A percentile compares a stretch with the other conserved stretches of the same genome.
Conservation (phyloP, 1,139 yeast genomes). For the Hemisphaericaspora subhashii region DNA sequence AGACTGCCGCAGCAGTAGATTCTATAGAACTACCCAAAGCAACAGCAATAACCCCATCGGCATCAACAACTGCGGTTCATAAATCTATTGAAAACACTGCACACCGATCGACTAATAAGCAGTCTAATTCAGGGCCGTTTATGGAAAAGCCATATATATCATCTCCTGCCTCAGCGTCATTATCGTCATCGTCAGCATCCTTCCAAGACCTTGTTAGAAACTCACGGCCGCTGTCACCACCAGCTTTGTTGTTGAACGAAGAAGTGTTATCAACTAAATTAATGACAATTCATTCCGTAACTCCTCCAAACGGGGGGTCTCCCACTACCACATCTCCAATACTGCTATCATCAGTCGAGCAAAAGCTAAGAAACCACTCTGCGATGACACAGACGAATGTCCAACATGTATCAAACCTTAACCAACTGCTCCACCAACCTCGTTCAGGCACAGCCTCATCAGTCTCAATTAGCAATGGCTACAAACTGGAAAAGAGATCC, state of each 20-base stretch:
- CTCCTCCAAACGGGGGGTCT: constrained; percentile 12
- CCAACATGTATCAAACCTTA: constrained; percentile 4
- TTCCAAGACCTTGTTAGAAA: constrained; percentile 16
- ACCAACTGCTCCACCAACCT: constrained; percentile 1
- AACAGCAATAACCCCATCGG: constrained; percentile 5
- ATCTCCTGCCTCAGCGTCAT: constrained; percentile 1
- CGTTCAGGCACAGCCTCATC: constrained; percentile 3
- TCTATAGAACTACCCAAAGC: not conserved
- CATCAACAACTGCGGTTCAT: constrained; percentile 1
- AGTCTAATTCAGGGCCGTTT: not conserved
- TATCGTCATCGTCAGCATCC: constrained; percentile 11
- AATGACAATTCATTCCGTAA: constrained; percentile 14
- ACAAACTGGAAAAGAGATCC: not conserved
- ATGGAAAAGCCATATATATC: not conserved
- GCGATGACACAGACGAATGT: not conserved
- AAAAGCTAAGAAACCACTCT: constrained; percentile 10
- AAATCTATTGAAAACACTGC: not conserved
- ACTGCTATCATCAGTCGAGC: constrained; percentile 15
- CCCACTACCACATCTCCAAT: constrained; percentile 18
- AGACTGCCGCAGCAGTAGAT: constrained; percentile 1
- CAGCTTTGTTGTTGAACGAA: constrained; percentile 4
- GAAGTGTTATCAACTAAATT: constrained; percentile 17
- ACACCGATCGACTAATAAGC: not conserved
- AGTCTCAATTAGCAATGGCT: constrained; percentile 1
- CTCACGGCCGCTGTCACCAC: constrained; percentile 12